These are phyloP conservation scores for Solanum clarkiae DNA, from an alignment of 257 asterid genomes.

Conservation along the genomic window DNA sequence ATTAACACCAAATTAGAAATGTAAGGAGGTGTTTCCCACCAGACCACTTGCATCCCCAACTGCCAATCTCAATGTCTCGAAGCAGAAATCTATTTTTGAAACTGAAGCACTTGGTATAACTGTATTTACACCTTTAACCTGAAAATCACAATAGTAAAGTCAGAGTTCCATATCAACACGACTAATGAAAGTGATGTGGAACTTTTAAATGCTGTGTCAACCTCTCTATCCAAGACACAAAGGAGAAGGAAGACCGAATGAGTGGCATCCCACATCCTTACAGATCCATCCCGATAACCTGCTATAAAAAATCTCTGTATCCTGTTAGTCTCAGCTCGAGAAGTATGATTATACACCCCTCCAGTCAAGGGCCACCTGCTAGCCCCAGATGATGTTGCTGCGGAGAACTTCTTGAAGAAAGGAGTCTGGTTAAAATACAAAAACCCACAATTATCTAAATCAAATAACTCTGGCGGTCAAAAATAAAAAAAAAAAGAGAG, in stretches of 20 bases:
- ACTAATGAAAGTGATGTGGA: not conserved
- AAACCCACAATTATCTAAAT: not conserved
- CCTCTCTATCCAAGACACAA: conserved; percentile 49
- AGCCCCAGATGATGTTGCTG: conserved; percentile 27
- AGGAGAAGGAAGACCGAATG: conserved; percentile 56
- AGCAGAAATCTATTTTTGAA: conserved; percentile 50
- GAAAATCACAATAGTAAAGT: conserved; percentile 22
- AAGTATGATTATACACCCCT: conserved; percentile 49
- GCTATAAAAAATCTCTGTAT: conserved; percentile 47
- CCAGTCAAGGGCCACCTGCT: conserved; percentile 63
- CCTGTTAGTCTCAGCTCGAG: conserved; percentile 32
- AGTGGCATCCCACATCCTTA: conserved; percentile 85
- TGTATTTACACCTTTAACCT: conserved; percentile 34
- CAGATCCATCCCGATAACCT: conserved; percentile 87
- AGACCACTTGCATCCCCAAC: conserved; percentile 77
- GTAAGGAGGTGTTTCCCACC: conserved; percentile 44
- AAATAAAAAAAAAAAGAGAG: not conserved
- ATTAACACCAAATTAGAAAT: conserved; percentile 3
- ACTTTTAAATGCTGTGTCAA: conserved; percentile 9
- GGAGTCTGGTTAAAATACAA: conserved; percentile 25
- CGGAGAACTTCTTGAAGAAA: conserved; percentile 17
- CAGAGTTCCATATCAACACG: not conserved
- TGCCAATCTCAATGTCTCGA: conserved; percentile 57
- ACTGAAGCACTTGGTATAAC: conserved; percentile 44
- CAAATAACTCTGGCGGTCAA: not conserved